A percentile compares a stretch with the other conserved stretches of the same genome.
These are phyloP conservation scores for Nemania bipapillata DNA, from an alignment of 2,329 filamentous ascomycete species.

Conservation along the genomic window DNA sequence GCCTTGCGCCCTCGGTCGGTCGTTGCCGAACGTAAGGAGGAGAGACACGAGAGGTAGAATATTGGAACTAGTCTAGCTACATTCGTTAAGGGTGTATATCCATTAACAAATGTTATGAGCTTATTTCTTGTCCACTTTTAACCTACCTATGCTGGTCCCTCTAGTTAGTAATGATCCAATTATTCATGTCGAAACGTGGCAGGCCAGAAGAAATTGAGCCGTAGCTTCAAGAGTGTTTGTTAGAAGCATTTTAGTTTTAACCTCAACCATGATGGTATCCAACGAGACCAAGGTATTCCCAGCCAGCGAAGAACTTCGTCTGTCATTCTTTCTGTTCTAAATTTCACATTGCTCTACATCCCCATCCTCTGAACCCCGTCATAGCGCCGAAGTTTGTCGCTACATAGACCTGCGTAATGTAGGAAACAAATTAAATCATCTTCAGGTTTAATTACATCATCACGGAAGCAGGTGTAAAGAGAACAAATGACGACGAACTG, in stretches of 20 bases:
- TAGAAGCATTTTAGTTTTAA: slow-evolving; percentile 15
- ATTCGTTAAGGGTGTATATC: neutral
- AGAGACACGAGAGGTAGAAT: slow-evolving; percentile 23
- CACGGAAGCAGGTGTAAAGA: slow-evolving; percentile 31
- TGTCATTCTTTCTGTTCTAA: neutral
- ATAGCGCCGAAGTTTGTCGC: too few relatives aligned
- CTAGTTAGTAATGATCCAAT: neutral
- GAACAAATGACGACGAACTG: slow-evolving; percentile 40
- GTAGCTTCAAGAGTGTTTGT: slow-evolving; percentile 18
- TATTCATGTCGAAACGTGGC: slow-evolving; percentile 13
- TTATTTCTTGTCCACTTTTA: slow-evolving; percentile 12
- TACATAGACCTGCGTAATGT: too few relatives aligned
- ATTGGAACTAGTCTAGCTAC: neutral
- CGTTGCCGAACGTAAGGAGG: slow-evolving; percentile 46
- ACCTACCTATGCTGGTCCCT: neutral
- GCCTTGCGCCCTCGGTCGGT: slow-evolving; percentile 45
- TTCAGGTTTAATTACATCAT: neutral
- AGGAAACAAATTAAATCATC: neutral
- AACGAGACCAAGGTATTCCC: neutral
- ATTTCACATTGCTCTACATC: neutral
- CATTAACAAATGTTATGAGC: neutral
- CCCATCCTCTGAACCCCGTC: too few relatives aligned
- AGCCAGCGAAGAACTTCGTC: neutral
- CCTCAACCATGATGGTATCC: slow-evolving; percentile 4
- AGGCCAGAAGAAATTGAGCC: slow-evolving; percentile 2